Evolutionary conservation across 768 basidiomycete genomes (phyloP), one percentile per base, ranked within the genome.

Genomic region (Mycena latifolia): DNA sequence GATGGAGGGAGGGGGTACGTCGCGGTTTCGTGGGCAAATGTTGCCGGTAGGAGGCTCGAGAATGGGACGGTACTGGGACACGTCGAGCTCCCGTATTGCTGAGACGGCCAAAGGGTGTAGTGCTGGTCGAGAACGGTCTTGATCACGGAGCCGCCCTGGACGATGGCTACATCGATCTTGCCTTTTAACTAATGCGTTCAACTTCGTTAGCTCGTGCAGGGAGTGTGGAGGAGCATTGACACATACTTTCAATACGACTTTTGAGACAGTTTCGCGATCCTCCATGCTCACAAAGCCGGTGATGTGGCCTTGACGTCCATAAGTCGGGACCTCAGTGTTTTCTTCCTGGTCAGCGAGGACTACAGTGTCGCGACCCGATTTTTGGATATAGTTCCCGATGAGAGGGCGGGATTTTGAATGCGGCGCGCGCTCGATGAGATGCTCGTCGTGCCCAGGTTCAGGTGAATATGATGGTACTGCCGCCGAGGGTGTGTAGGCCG

Each of bases 401-500:
- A 61, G 56, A 1, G 69, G 54, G 4, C 73, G 75, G 53, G 53
- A 43, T 46, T 61, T 60, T 48, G 67, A 57, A 25, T 75, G 74
- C 18, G 82, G 86, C 0, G 86, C 84, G 46, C 80, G 80, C 50
- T 87, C 83, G 20, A 92, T 83, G 24, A 80, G 79, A 46, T 79
- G 78, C 69, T 92, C 90, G 27, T 84, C 85, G 7, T 75, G 76
- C 6, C 79, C 73, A 33, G 86, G 88, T 29, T 83, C 82, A 47
- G 75, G 81, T 45, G 90, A 88, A 72, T 92, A 92, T 11, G 77
- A 71, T 0, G 90, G 91, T 0, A 84, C 81, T 28, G 85, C 85
- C 2, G 76, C 74, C 9, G 88, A 85, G 0, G 86, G 81, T 0
- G 86, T 81, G 71, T 92, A 91, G 11, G 72, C 73, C 27, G 90